Base-by-base conservation (phyloP, 2,329 filamentous ascomycete genomes). In the Magnaporthiopsis rhizophila region DNA sequence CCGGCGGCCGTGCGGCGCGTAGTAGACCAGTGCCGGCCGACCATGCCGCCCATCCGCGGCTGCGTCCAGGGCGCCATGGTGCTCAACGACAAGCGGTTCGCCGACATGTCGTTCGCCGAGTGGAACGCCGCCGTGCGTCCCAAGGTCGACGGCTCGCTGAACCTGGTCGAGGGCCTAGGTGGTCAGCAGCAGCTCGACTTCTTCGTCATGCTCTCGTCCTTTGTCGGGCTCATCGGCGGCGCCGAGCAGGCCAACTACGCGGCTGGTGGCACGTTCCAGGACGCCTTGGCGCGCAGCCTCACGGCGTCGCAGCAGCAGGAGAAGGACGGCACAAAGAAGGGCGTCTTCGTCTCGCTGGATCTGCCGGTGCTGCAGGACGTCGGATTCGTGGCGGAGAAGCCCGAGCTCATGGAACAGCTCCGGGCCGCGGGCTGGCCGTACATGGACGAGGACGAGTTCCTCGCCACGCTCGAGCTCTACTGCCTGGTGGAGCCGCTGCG, bases 181-280 rank as follows among this genome's bases (percentile, higher is more conserved):
- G 64, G 62, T 7, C 32, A 34, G 12, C 7, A 38, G 24, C 59
- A 62, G 15, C 64, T 70, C 4, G 75, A 77, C 62, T 80, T 80
- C 69, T 80, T 79, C 65, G 67, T 78, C 61, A 72, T 77, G 67
- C 69, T 79, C 1, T 78, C 76, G 0, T 80, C 78, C 0, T 68
- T 75, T 0, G 68, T 71, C 9, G 75, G 74, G 1, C 69, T 78
- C 15, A 68, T 75, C 32, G 78, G 78, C 26, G 73, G 71, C 38
- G 64, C 68, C 15, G 70, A 71, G 6, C 77, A 79, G 65, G 68
- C 71, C 56, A 79, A 79, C 65, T 80, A 80, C 65, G 71, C 74
- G 2, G 75, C 76, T 7, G 77, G 70, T 24, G 73, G 74, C 58
- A 72, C 74, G 1, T 79, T 73, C 68, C 73, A 78, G 38, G 69